Percentiles rank a stretch among this genome's conserved stretches.
Evolutionary conservation across 495 filamentous ascomycete species (phyloP).

Genomic region (Parachaetomium inaequale): DNA sequence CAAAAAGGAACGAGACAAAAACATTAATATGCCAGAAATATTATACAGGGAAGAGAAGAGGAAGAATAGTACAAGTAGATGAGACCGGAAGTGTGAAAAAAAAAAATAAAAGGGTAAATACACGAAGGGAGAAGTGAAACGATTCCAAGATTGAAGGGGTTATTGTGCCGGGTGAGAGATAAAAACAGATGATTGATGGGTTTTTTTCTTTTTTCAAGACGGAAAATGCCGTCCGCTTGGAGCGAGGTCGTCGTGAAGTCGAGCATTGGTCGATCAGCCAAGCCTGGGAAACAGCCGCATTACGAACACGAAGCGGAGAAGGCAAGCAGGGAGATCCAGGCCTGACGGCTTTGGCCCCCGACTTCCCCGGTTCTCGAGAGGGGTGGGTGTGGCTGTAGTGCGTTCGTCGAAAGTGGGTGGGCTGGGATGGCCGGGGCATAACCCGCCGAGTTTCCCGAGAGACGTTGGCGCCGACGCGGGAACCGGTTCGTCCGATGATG

Average conservation of each 20-base stretch:
- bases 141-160: neutral
- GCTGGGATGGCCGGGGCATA: slow-evolving; percentile 6
- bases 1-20: neutral
- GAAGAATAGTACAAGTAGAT: too few relatives aligned
- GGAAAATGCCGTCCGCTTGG: neutral
- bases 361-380: neutral
- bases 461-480: neutral
- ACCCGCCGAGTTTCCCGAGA: neutral
- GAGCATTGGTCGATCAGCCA: neutral
- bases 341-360: neutral
- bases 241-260: neutral
- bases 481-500: neutral
- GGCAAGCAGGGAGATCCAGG: neutral
- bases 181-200: neutral
- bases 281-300: neutral
- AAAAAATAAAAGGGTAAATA: neutral
- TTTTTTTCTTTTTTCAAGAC: too few relatives aligned
- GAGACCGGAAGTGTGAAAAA: neutral
- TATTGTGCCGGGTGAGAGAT: neutral
- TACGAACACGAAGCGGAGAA: neutral
- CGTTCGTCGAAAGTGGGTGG: neutral
- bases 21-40: neutral
- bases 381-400: slow-evolving; percentile 1
- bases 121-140: slow-evolving; percentile 9
- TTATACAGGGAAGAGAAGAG: neutral